Base-by-base conservation (phyloP, 352 stramenopile genomes). In the Phytopythium boreale region DNA sequence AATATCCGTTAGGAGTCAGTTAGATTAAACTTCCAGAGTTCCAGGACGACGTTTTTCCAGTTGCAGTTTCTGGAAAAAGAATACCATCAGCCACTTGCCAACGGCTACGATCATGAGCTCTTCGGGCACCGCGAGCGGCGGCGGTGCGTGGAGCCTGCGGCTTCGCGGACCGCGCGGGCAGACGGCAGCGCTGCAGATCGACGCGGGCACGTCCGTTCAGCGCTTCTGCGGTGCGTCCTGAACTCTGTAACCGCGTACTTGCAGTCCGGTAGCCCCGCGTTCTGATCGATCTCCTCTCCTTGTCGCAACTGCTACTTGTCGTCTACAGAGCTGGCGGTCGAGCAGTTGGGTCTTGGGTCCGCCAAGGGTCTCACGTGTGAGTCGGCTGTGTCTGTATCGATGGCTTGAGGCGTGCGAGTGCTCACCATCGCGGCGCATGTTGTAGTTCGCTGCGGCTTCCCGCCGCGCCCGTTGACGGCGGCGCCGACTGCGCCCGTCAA, bases 371-470 rank as follows among this genome's bases (percentile, higher is more conserved):
- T 82, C 44, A 84, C 56, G 0, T 82, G 84, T 93, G 76, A 64
- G 80, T 66, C n/a, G 17, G 34, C 15, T 22, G 31, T 22, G 19
- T 67, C 24, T 2, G 24, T 7, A 31, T 14, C 24, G 10, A 61
- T 17, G 29, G 22, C 15, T 59, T 9, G 11, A 49, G 6, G 15
- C 41, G 19, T 0, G 19, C 4, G 9, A 22, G 7, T n/a, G 8
- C 19, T 49, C 43, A 49, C 43, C 20, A 22, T 24, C 19, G 20
- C 12, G 7, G 1, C 20, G 20, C 2, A 1, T 49, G 43, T 10
- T 51, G 26, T 44, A 94, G 86, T 92, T 68, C 76, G 84, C 37
- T 78, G 64, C 47, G 86, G 86, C 0, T 94, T 94, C 53, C 86
- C 86, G 17, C 86, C 83, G 39, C 72, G 67, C 24, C 49, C 62